Base-by-base conservation (phyloP, 768 basidiomycete genomes). In the Hygrocybe coccinea region DNA sequence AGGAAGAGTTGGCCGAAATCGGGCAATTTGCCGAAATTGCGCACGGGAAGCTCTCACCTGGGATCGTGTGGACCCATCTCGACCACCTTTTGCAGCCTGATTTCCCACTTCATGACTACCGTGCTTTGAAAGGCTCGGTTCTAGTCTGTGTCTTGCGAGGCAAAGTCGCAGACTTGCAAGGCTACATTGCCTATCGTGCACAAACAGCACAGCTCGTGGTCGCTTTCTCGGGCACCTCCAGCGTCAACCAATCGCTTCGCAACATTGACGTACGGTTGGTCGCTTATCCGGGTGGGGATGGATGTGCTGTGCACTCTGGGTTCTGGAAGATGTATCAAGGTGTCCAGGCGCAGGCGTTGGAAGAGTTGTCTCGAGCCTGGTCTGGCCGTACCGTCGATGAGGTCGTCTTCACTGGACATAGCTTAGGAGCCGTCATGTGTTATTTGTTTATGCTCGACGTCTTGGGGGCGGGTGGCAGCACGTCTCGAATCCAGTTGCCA, bases 1-100 rank as follows among this genome's bases (percentile, higher is more conserved):
- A 72, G 47, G 39, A 58, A 15, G 72, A 78, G 57, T 68, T 84
- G 21, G 68, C 76, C 48, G 76, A 79, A 45, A 58, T 79, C 47
- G 78, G 82, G 12, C 78, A 84, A 69, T 84, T 82, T 64, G 76
- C 80, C 6, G 81, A 84, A 62, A 46, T 81, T 6, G 75, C 75
- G 1, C 79, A 83, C 59, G 75, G 76, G 51, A 52, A 67, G 3
- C 59, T 79, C 38, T 71, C 78, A 17, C 65, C 76, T 29, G 64
- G 69, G n/a, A 71, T 74, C 58, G 62, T 84, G 11, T 74, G 80
- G 56, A 54, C 71, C 14, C 71, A 80, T 59, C 62, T 75, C 36
- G 64, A 67, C 15, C 56, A 60, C 17, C 67, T 83, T 10, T 64
- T 70, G 29, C 67, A 71, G 50, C 68, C 74, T 9, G 67, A 68